A percentile compares a stretch with the other conserved stretches of the same genome.
phyloP scores from a whole-genome alignment of 2,329 filamentous ascomycete species.

The Graphium sp. region DNA sequence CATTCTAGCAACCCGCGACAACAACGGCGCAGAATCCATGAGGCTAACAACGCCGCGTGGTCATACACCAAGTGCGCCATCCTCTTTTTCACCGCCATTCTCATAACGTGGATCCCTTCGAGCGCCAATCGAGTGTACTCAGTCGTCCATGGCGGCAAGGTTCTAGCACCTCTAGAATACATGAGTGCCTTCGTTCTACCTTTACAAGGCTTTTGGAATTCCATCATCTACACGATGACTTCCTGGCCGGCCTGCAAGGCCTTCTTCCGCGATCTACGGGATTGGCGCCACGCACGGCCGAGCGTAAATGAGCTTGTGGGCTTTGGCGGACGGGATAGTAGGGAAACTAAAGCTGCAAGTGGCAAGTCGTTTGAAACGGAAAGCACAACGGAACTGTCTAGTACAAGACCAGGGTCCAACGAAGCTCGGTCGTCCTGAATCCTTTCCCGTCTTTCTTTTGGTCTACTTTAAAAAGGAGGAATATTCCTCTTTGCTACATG shows the following conservation, averaged over 20 bases:
- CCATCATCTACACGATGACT: conserved; percentile 50
- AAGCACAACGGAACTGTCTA: conserved; percentile 32
- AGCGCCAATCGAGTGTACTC: conserved; percentile 56
- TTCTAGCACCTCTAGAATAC: conserved; percentile 41
- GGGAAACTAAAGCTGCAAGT: too few species aligned
- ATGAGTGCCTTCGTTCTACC: conserved; percentile 55
- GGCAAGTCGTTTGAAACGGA: conserved; percentile 28
- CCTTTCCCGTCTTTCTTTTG: not conserved
- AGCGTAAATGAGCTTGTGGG: conserved; percentile 4
- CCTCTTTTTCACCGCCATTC: conserved; percentile 47
- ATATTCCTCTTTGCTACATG: too few species aligned
- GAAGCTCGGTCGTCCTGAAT: conserved; percentile 8
- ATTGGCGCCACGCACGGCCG: conserved; percentile 1
- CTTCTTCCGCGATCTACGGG: conserved; percentile 5
- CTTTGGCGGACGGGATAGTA: conserved; percentile 1
- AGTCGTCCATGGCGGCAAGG: conserved; percentile 30
- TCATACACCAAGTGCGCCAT: conserved; percentile 47
- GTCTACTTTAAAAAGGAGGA: conserved; percentile 1
- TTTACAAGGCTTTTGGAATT: conserved; percentile 66
- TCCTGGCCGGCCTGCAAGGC: conserved; percentile 39
- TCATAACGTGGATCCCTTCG: conserved; percentile 55
- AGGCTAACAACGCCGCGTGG: conserved; percentile 41
- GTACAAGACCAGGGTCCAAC: conserved; percentile 18
- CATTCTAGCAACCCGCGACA: conserved; percentile 8
- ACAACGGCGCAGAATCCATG: conserved; percentile 15